Evolutionary conservation across 1,139 yeast species (phyloP).

Genomic region (Kluyveromyces sp.): DNA sequence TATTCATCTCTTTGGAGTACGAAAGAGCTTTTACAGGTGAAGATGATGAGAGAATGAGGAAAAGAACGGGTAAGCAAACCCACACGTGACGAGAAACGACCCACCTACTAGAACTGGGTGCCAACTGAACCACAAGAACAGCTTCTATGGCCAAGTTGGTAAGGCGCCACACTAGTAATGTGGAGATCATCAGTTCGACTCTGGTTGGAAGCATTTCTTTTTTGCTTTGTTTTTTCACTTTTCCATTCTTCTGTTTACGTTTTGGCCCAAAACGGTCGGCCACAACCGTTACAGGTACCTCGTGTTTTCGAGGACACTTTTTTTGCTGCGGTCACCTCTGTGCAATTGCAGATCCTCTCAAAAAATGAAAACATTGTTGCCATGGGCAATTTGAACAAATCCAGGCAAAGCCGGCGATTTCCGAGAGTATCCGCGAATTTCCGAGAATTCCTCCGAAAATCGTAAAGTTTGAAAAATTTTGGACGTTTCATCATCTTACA

Average conservation of each 20-base stretch:
- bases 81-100: too few species aligned
- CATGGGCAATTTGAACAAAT: too few species aligned
- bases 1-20: too few species aligned
- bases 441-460: too few species aligned
- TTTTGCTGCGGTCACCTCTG: neutral
- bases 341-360: too few species aligned
- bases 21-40: too few species aligned
- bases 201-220: slow-evolving; percentile 14
- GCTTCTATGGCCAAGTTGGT: slow-evolving; percentile 18
- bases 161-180: slow-evolving; percentile 19
- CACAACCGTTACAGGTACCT: neutral
- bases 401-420: too few species aligned
- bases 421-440: too few species aligned
- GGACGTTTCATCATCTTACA: neutral
- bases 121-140: neutral
- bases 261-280: neutral
- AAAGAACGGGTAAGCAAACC: too few species aligned
- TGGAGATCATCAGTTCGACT: slow-evolving; percentile 17
- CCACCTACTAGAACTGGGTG: too few species aligned
- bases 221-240: neutral
- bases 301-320: neutral
- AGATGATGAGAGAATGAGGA: too few species aligned
- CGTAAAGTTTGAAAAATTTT: neutral
- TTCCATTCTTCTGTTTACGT: neutral
- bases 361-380: too few species aligned